Percentiles rank a stretch among this genome's conserved stretches.
phyloP scores from a whole-genome alignment of 75 land plant genomes.

The Cunninghamia lanceolata region DNA sequence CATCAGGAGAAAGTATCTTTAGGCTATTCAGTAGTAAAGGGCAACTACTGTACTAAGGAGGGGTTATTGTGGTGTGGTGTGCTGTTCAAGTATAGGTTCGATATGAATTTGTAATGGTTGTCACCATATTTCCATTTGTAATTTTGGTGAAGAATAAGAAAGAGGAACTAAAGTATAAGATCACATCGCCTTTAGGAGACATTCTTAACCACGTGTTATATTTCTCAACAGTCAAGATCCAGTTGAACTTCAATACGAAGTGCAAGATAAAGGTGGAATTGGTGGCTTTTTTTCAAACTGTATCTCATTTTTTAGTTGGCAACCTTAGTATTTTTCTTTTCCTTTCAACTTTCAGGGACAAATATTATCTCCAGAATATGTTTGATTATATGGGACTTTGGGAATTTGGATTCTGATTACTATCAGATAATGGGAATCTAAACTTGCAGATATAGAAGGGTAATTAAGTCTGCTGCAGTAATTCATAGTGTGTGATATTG shows the following conservation, averaged over 20 bases:
- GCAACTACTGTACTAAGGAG: not conserved
- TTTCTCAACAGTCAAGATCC: not conserved
- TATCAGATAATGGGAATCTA: not conserved
- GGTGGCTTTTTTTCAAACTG: not conserved
- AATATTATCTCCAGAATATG: not conserved
- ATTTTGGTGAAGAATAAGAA: not conserved
- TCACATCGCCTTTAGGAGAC: not conserved
- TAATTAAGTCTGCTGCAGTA: not conserved
- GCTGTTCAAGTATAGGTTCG: not conserved
- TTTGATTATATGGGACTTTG: not conserved
- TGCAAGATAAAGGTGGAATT: not conserved
- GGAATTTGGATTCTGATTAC: not conserved
- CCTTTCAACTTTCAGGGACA: not conserved
- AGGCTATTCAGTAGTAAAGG: not conserved
- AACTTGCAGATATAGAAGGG: not conserved
- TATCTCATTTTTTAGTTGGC: not conserved
- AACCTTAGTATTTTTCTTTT: not conserved
- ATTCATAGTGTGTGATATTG: not conserved
- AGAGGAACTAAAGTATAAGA: not conserved
- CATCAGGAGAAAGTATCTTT: not conserved
- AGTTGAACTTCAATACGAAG: not conserved
- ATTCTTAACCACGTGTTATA: not conserved
- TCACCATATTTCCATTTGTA: not conserved
- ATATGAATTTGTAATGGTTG: not conserved
- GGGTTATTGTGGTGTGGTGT: not conserved